These are phyloP conservation scores for Nematocida minor DNA, from an alignment of 371 early-diverging fungal genomes.

Conservation along the genomic window DNA sequence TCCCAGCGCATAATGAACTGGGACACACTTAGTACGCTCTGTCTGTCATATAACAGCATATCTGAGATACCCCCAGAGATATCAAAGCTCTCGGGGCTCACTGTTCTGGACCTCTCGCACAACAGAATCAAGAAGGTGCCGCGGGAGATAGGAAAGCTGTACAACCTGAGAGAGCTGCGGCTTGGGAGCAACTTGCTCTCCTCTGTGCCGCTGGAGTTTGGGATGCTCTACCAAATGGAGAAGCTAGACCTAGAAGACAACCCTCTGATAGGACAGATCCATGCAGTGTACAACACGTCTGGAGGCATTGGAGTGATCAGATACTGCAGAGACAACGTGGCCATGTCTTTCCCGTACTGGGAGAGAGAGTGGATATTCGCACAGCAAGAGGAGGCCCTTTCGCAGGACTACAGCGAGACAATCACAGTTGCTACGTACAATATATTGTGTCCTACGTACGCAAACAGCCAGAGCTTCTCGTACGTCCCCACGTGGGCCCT, in stretches of 20 bases:
- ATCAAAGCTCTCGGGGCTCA: slow-evolving; percentile 54
- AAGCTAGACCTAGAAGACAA: slow-evolving; percentile 88
- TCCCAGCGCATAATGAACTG: slow-evolving; percentile 54
- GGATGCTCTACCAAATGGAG: slow-evolving; percentile 80
- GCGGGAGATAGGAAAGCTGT: slow-evolving; percentile 77
- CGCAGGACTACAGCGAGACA: slow-evolving; percentile 63
- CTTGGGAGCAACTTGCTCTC: slow-evolving; percentile 83
- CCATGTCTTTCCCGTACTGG: slow-evolving; percentile 73
- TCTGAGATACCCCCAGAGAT: slow-evolving; percentile 61
- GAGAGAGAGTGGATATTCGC: slow-evolving; percentile 83
- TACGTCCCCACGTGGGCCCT: slow-evolving; percentile 94
- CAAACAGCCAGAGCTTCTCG: slow-evolving; percentile 75
- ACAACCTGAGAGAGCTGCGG: slow-evolving; percentile 74
- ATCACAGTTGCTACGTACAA: slow-evolving; percentile 86
- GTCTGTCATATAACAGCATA: slow-evolving; percentile 57
- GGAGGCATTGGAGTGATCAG: slow-evolving; percentile 79
- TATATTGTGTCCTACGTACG: slow-evolving; percentile 81
- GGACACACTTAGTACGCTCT: slow-evolving; percentile 51
- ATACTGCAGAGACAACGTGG: slow-evolving; percentile 77
- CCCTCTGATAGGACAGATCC: slow-evolving; percentile 77
- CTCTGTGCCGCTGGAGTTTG: slow-evolving; percentile 80
- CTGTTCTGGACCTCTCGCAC: slow-evolving; percentile 66
- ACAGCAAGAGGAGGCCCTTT: slow-evolving; percentile 62
- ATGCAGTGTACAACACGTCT: slow-evolving; percentile 70
- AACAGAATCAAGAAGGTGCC: slow-evolving; percentile 80